Evolutionary conservation across 2,329 filamentous ascomycete genomes (phyloP), one percentile per base, ranked within the genome.

Genomic region (Calonectria pauciramosa): DNA sequence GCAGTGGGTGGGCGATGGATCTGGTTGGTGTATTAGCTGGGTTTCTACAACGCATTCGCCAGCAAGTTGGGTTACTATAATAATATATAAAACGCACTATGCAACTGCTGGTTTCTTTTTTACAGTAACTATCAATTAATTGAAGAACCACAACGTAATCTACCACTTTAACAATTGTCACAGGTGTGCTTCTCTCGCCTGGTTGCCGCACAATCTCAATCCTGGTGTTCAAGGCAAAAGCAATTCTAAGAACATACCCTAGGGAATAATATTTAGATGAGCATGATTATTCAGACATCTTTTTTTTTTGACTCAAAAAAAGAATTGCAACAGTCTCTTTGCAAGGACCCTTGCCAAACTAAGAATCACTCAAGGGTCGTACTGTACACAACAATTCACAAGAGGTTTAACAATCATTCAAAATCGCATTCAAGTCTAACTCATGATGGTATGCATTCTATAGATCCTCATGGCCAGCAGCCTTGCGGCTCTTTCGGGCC

Each of bases 381-480:
- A n/a, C 9, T 20, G 10, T 9, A 23, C 44, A 47, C 44, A 47
- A 47, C 20, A 47, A 28, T 18, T 5, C 10, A 41, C 7, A 14
- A n/a, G 16, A 28, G 8, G 20, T 60, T 38, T 41, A 30, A 63
- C 34, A 63, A 36, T n/a, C n/a, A n/a, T 60, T 63, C 34, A 30
- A 63, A 63, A 28, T 26, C 56, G 56, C 56, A 63, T 41, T 44
- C 16, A 4, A 41, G 14, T 59, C n/a, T 41, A 41, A 63, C 36
- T 13, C 34, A 20, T 20, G n/a, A 63, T 63, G 56, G 8, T 23
- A 28, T 28, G 20, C 18, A 47, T 56, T 77, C 82, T 88, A 82
- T 76, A 88, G 70, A 72, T 85, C 80, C 74, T 84, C 75, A 64
- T 81, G 81, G 59, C 77, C 70, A 64, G 75, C 81, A 26, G 70